Evolutionary conservation across 2,329 filamentous ascomycete genomes (phyloP).

Genomic region (Ampelomyces quisqualis): DNA sequence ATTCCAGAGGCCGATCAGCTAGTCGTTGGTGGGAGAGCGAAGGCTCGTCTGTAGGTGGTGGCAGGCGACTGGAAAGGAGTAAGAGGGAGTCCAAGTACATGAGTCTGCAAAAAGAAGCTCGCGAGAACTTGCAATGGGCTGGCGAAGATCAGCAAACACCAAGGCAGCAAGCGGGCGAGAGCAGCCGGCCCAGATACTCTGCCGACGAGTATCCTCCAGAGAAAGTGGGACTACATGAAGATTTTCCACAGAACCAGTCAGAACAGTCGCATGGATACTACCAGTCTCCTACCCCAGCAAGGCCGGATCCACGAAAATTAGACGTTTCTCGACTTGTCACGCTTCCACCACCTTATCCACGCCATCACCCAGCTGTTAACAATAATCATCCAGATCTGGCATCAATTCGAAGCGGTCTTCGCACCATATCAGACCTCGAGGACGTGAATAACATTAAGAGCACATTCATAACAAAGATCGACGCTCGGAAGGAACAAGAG

Average conservation of each 20-base stretch:
- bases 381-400: conserved; percentile 92
- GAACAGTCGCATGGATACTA: conserved; percentile 44
- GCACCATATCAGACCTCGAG: conserved; percentile 69
- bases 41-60: conserved; percentile 65
- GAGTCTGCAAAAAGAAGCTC: conserved; percentile 77
- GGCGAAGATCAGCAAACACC: conserved; percentile 44
- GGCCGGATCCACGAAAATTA: conserved; percentile 59
- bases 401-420: conserved; percentile 71
- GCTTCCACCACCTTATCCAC: conserved; percentile 87
- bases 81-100: conserved; percentile 96
- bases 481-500: conserved; percentile 56
- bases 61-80: conserved; percentile 68
- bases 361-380: conserved; percentile 92
- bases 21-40: conserved; percentile 93
- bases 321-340: conserved; percentile 93
- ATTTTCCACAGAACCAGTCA: conserved; percentile 27
- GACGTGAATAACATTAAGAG: conserved; percentile 71
- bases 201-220: conserved; percentile 65
- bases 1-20: conserved; percentile 80
- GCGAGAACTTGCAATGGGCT: conserved; percentile 71
- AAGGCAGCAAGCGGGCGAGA: conserved; percentile 32
- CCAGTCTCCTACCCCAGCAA: conserved; percentile 44
- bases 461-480: conserved; percentile 53
- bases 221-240: conserved; percentile 61
- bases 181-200: conserved; percentile 46